Evolutionary conservation across 495 filamentous ascomycete genomes (phyloP).

Genomic region (Penicillium manginii): DNA sequence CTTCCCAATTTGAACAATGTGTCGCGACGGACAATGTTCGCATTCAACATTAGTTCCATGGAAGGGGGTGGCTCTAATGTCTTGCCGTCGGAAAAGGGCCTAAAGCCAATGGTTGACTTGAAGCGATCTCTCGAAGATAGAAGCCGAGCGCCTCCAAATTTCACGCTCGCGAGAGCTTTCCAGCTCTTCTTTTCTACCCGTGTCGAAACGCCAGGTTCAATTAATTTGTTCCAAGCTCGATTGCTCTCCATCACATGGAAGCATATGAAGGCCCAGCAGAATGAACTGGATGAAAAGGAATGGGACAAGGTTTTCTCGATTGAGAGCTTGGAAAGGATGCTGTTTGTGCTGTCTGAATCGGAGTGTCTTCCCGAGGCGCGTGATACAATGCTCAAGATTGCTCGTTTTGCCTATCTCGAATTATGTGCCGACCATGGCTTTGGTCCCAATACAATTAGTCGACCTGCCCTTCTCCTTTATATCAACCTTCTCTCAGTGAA

Average conservation of each 20-base stretch:
- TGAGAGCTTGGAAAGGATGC: constrained; percentile 53
- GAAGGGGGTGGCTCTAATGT: constrained; percentile 26
- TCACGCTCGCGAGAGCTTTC: constrained; percentile 66
- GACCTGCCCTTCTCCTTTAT: constrained; percentile 51
- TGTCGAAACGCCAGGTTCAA: constrained; percentile 41
- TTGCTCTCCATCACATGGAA: constrained; percentile 60
- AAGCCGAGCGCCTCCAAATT: constrained; percentile 57
- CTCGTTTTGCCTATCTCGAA: constrained; percentile 59
- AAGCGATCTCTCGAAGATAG: constrained; percentile 38
- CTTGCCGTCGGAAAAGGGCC: constrained; percentile 43
- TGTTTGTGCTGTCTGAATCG: constrained; percentile 43
- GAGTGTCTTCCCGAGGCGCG: constrained; percentile 41
- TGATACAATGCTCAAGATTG: constrained; percentile 50
- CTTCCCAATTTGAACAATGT: constrained; percentile 23
- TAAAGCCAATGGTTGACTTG: constrained; percentile 50
- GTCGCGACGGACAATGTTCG: constrained; percentile 41
- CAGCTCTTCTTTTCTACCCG: constrained; percentile 65
- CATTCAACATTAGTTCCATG: constrained; percentile 31
- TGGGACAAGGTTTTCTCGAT: constrained; percentile 48
- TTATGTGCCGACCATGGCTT: constrained; percentile 47
- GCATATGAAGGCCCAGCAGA: constrained; percentile 53
- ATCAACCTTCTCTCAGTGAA: constrained; percentile 60
- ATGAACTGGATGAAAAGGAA: constrained; percentile 39
- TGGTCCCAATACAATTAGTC: constrained; percentile 37
- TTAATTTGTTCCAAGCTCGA: constrained; percentile 69